Evolutionary conservation across 345 rosid species (phyloP).

Genomic region (Pistacia atlantica): DNA sequence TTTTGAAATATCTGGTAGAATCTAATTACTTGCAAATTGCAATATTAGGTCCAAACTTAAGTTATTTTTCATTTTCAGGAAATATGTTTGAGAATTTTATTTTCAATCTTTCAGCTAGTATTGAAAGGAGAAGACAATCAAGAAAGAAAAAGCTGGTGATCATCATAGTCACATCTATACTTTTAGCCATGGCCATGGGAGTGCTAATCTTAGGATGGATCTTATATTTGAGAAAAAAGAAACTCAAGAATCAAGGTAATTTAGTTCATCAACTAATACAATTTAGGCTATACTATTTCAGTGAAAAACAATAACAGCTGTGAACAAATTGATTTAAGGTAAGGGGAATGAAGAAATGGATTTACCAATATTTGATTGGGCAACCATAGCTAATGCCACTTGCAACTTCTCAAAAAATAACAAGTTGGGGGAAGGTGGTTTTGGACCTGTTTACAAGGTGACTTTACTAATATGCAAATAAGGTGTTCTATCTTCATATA

Average conservation of each 20-base stretch:
- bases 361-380: conserved; percentile 34
- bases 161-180: background rate
- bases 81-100: background rate
- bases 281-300: background rate
- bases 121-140: background rate
- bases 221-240: background rate
- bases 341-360: conserved; percentile 31
- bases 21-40: background rate
- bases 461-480: background rate
- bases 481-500: background rate
- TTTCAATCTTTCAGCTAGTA: background rate
- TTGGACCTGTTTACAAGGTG: conserved; percentile 51
- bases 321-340: conserved; percentile 4
- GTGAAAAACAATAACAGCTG: background rate
- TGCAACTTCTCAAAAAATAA: conserved; percentile 25
- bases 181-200: background rate
- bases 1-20: background rate
- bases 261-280: background rate
- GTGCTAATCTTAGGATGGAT: background rate
- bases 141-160: background rate
- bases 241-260: background rate
- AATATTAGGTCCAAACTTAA: background rate
- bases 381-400: conserved; percentile 30
- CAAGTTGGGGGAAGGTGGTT: conserved; percentile 46
- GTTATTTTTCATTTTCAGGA: background rate